Conservation (phyloP, 257 asterid genomes). For the Rubia yunnanensis region DNA sequence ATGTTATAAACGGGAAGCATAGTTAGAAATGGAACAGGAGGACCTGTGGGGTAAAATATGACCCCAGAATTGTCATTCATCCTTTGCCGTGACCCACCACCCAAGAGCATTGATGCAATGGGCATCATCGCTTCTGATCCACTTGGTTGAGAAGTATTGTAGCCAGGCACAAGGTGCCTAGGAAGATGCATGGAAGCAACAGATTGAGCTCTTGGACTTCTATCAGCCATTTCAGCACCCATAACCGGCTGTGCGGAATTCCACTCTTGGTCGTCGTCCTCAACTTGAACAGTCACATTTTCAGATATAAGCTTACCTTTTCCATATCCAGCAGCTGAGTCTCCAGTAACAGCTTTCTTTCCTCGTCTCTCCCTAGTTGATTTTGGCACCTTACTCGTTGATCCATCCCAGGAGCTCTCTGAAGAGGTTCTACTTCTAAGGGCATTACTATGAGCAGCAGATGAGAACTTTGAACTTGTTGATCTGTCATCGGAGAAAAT, state of each 20-base stretch:
- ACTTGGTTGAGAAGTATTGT: conserved; percentile 65
- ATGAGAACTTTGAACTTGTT: conserved; percentile 37
- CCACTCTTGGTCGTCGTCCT: conserved; percentile 61
- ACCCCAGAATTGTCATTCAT: conserved; percentile 55
- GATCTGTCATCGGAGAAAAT: conserved; percentile 43
- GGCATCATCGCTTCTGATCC: conserved; percentile 65
- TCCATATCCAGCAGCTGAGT: conserved; percentile 32
- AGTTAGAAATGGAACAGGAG: conserved; percentile 90
- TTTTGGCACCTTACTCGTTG: conserved; percentile 29
- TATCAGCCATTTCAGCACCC: conserved; percentile 45
- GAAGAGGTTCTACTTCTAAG: conserved; percentile 40
- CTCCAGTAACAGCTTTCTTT: conserved; percentile 27
- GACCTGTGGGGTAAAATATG: conserved; percentile 88
- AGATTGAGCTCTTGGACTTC: conserved; percentile 42
- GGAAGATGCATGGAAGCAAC: conserved; percentile 45
- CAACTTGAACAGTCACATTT: conserved; percentile 28
- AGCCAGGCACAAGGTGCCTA: conserved; percentile 40
- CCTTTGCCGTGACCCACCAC: conserved; percentile 59
- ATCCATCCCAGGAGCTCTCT: conserved; percentile 47
- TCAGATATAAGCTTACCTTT: conserved; percentile 58
- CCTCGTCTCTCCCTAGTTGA: conserved; percentile 36
- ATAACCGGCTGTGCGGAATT: conserved; percentile 26
- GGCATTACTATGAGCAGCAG: conserved; percentile 35
- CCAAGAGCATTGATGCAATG: conserved; percentile 68
- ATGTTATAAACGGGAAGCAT: conserved; percentile 81